phyloP scores from a whole-genome alignment of 1,284 basidiomycete species.

The Rhodofomes roseus region DNA sequence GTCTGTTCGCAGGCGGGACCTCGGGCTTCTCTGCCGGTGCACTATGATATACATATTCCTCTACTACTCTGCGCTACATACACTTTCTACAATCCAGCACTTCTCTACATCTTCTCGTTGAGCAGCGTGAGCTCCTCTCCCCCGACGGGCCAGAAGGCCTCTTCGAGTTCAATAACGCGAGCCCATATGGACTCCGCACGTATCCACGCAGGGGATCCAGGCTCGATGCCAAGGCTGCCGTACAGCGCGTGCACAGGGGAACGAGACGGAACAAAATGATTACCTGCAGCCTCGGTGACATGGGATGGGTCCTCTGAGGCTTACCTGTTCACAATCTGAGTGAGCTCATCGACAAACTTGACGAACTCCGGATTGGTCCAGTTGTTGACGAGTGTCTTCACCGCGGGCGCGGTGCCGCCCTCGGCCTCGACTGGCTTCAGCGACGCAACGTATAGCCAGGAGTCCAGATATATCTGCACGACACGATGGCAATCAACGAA shows the following conservation, averaged over 20 bases:
- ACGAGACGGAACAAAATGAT: neutral
- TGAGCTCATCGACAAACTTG: constrained; percentile 55
- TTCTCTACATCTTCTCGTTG: neutral
- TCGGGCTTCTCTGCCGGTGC: no score
- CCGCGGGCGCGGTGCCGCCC: constrained; percentile 31
- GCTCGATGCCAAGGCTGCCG: constrained; percentile 32
- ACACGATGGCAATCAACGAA: no score
- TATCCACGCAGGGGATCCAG: constrained; percentile 36
- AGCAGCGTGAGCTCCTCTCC: constrained; percentile 18
- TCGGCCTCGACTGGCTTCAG: constrained; percentile 12
- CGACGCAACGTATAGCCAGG: constrained; percentile 55
- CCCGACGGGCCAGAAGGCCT: constrained; percentile 52
- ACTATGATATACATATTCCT: no score
- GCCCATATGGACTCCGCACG: constrained; percentile 54
- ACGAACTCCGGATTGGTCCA: constrained; percentile 67
- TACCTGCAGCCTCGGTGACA: neutral
- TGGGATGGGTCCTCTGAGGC: neutral
- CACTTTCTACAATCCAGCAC: no score
- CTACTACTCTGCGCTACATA: no score
- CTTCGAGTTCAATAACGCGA: constrained; percentile 57
- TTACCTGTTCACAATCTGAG: constrained; percentile 46
- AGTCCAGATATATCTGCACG: constrained; percentile 51
- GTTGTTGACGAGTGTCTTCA: constrained; percentile 52
- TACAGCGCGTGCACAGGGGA: neutral
- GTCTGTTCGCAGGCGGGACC: no score